Evolutionary conservation across 345 rosid genomes (phyloP), one percentile per base, ranked within the genome.

Genomic region (Gossypium sturtianum): DNA sequence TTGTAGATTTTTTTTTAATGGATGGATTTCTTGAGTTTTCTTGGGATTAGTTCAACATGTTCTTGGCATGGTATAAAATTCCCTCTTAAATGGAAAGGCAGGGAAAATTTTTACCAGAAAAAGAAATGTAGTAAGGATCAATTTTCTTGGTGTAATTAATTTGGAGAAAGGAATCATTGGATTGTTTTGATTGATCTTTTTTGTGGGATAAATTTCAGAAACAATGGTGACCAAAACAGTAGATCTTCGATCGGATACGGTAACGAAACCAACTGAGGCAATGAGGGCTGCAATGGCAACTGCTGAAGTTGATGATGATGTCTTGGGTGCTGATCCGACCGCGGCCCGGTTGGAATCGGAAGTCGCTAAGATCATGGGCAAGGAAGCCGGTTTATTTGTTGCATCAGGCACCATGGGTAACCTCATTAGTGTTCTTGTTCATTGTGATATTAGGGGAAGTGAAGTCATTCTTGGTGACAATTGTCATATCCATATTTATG

Each of bases 361-460:
- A 79, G 77, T 93, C 85, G 93, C 98, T 0, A 86, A 77, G 80
- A 83, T 93, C 64, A 83, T 73, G 19, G 92, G 93, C 71, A 95
- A 95, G 86, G 99, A 95, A 78, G 97, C 96, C 1, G 98, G 90
- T 2, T 81, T 93, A 22, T 95, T 84, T 76, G 96, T 95, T 71
- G 97, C 98, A 0, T 93, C 99, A 6, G 99, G 99, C 45, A 93
- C 98, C 5, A 95, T 93, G 98, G 97, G 94, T 29, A 95, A 95
- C 85, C 90, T 93, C 44, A 87, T 93, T 27, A 91, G 99, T 56
- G 96, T 95, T 38, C 91, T 95, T 58, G 94, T 91, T 65, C 98
- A 93, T 66, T 95, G 99, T 73, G 89, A 90, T 57, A 75, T 83
- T 68, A 85, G 98, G 73, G 99, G 97, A 17, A 95, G 98, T 70